Percentiles rank a stretch among this genome's conserved stretches.
Conservation (phyloP, 2,329 filamentous ascomycete species). For the Ceratocystis harringtonii region DNA sequence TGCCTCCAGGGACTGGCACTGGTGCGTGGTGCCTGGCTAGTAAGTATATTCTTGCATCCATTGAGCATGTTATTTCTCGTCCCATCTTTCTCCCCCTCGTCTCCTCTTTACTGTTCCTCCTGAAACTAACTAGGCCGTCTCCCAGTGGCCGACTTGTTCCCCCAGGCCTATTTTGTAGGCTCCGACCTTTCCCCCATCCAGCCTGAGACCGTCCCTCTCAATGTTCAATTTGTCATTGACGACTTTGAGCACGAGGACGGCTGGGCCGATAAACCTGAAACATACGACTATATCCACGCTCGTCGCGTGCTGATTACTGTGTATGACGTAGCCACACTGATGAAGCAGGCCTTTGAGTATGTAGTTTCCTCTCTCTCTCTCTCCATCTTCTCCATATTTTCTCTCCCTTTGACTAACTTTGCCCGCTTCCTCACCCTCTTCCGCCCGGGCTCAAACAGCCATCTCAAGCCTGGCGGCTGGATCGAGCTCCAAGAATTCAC, state of each 20-base stretch:
- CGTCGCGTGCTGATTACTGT: conserved; percentile 34
- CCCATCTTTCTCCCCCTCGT: conserved; percentile 11
- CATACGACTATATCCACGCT: conserved; percentile 36
- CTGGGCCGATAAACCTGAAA: conserved; percentile 32
- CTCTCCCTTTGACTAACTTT: not conserved
- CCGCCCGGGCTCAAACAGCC: conserved; percentile 23
- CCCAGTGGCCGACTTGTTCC: conserved; percentile 34
- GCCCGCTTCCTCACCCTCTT: not conserved
- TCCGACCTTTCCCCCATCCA: conserved; percentile 40
- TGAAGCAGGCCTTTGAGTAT: conserved; percentile 31
- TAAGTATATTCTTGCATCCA: conserved; percentile 23
- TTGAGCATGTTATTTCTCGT: not conserved
- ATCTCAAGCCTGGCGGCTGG: conserved; percentile 37
- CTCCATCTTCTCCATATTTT: not conserved
- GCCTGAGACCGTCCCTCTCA: conserved; percentile 35
- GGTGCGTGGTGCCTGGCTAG: conserved; percentile 37
- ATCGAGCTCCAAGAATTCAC: conserved; percentile 36
- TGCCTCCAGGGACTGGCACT: conserved; percentile 32
- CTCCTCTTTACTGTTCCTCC: conserved; percentile 24
- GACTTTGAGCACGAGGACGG: conserved; percentile 37
- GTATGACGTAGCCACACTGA: conserved; percentile 28
- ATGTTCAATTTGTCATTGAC: conserved; percentile 37
- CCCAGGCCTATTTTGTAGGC: conserved; percentile 31
- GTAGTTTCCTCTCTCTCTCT: conserved; percentile 12
- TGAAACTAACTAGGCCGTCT: conserved; percentile 33